phyloP scores from a whole-genome alignment of 2,329 filamentous ascomycete genomes.

The Bipolaris oryzae region DNA sequence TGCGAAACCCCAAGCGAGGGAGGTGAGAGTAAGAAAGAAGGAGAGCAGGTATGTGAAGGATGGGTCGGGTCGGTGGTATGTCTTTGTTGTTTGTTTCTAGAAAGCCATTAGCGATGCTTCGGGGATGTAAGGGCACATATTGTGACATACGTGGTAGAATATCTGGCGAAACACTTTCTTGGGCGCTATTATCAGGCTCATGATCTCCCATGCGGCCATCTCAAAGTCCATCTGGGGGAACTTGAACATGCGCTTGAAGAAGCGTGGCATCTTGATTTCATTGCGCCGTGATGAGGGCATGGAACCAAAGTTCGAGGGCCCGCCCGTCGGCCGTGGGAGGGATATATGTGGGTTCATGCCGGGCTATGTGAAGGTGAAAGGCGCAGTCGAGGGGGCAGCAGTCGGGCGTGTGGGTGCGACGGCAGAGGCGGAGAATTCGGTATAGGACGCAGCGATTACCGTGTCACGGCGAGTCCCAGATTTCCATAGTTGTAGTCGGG shows the following conservation, averaged over 20 bases:
- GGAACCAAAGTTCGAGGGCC: conserved; percentile 59
- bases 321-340: conserved; percentile 63
- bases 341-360: conserved; percentile 66
- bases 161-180: conserved; percentile 75
- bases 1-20: conserved; percentile 64
- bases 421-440: not conserved
- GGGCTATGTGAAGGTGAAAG: conserved; percentile 4
- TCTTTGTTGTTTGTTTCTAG: conserved; percentile 68
- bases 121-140: not conserved
- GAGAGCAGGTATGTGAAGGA: conserved; percentile 73
- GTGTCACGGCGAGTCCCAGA: conserved; percentile 12
- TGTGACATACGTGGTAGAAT: conserved; percentile 65
- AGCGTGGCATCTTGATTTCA: conserved; percentile 67
- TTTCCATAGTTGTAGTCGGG: conserved; percentile 8
- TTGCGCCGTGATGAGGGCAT: conserved; percentile 57
- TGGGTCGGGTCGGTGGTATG: conserved; percentile 71
- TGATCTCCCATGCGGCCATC: conserved; percentile 76
- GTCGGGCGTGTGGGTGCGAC: not conserved
- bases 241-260: conserved; percentile 73
- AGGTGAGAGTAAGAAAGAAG: conserved; percentile 64
- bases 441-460: conserved; percentile 1
- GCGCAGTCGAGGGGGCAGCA: not conserved
- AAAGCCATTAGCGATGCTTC: not conserved
- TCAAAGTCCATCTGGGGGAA: conserved; percentile 78
- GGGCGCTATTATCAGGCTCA: conserved; percentile 68